Percentiles rank a stretch among this genome's conserved stretches.
These are phyloP conservation scores for Lentinus brumalis DNA, from an alignment of 768 basidiomycete species.

Conservation along the genomic window DNA sequence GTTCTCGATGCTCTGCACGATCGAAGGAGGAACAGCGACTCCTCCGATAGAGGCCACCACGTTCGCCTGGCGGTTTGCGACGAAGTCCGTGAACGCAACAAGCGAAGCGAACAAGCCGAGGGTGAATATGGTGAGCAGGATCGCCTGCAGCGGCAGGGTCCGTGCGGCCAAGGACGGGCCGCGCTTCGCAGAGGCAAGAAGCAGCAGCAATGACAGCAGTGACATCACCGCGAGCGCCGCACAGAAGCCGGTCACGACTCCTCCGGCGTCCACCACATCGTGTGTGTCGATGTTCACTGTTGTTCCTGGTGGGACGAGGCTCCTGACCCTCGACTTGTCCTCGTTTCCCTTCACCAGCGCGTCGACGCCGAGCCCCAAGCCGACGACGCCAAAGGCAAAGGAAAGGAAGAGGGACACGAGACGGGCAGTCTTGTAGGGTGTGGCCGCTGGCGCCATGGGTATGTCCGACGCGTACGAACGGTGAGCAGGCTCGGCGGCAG, in stretches of 20 bases:
- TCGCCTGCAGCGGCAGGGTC: constrained; percentile 37
- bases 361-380: constrained; percentile 33
- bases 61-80: constrained; percentile 46
- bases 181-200: background rate
- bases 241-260: constrained; percentile 38
- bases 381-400: constrained; percentile 33
- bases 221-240: constrained; percentile 26
- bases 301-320: constrained; percentile 35
- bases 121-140: constrained; percentile 43
- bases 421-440: constrained; percentile 20
- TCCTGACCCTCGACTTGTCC: constrained; percentile 35
- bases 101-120: constrained; percentile 52
- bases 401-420: constrained; percentile 31
- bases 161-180: constrained; percentile 26
- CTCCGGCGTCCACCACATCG: constrained; percentile 27
- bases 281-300: constrained; percentile 39
- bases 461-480: background rate
- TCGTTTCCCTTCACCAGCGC: constrained; percentile 42
- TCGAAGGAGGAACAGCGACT: constrained; percentile 35
- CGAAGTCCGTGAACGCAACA: constrained; percentile 49
- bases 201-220: background rate
- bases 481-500: background rate
- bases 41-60: constrained; percentile 45
- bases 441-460: constrained; percentile 13
- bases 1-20: constrained; percentile 40